These are phyloP conservation scores for Rostrohypoxylon terebratum DNA, from an alignment of 495 filamentous ascomycete genomes.

Conservation along the genomic window DNA sequence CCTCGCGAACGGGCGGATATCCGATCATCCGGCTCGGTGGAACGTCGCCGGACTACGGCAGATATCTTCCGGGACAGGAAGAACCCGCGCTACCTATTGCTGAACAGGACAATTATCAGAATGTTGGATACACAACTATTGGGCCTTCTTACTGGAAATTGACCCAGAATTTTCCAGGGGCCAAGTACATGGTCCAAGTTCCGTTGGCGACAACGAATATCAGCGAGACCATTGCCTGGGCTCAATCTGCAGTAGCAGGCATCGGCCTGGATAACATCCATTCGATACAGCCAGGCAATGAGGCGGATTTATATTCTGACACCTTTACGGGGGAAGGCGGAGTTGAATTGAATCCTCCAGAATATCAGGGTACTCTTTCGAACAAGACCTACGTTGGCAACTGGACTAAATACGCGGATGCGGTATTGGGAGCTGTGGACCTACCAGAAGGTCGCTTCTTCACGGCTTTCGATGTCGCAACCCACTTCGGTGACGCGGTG, in stretches of 20 bases:
- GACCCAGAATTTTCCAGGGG: constrained; percentile 42
- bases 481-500: constrained; percentile 34
- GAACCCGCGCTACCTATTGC: constrained; percentile 44
- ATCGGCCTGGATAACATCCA: constrained; percentile 45
- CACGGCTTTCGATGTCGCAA: constrained; percentile 44
- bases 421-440: constrained; percentile 32
- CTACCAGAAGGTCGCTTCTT: constrained; percentile 42
- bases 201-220: constrained; percentile 49
- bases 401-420: constrained; percentile 44
- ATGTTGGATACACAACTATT: constrained; percentile 47
- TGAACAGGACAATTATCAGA: constrained; percentile 48
- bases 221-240: constrained; percentile 48
- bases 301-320: constrained; percentile 46
- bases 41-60: constrained; percentile 48
- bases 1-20: constrained; percentile 43
- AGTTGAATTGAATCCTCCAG: constrained; percentile 43
- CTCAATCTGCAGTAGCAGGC: constrained; percentile 39
- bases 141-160: constrained; percentile 47
- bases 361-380: constrained; percentile 45
- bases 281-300: constrained; percentile 49
- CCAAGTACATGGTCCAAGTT: constrained; percentile 48
- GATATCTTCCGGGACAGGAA: constrained; percentile 45
- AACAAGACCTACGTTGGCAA: constrained; percentile 50
- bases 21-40: constrained; percentile 49
- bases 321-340: constrained; percentile 39